These are phyloP conservation scores for Pseudogymnoascus sp. DNA, from an alignment of 2,329 filamentous ascomycete genomes.

Conservation along the genomic window DNA sequence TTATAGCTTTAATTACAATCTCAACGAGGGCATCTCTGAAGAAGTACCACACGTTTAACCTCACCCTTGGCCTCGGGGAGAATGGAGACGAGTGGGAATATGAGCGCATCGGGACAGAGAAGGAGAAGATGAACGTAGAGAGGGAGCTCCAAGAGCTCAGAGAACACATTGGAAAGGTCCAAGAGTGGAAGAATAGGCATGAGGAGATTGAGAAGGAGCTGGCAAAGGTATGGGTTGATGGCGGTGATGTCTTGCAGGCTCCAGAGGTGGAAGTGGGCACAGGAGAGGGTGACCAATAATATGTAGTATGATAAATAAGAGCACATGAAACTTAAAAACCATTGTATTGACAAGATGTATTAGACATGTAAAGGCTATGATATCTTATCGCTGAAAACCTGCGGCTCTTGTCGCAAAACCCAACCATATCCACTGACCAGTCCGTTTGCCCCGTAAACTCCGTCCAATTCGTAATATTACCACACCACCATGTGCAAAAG, in stretches of 20 bases:
- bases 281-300: background rate
- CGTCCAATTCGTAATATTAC: slow-evolving; percentile 5
- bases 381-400: background rate
- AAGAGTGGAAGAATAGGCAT: slow-evolving; percentile 70
- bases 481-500: background rate
- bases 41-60: slow-evolving; percentile 89
- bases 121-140: slow-evolving; percentile 88
- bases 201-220: slow-evolving; percentile 80
- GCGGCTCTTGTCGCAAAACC: background rate
- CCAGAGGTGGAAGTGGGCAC: background rate
- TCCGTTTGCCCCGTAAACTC: background rate
- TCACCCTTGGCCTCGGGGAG: slow-evolving; percentile 73
- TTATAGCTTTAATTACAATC: slow-evolving; percentile 77
- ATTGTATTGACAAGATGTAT: background rate
- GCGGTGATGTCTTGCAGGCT: slow-evolving; percentile 10
- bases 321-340: background rate
- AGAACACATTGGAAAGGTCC: slow-evolving; percentile 71
- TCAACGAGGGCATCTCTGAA: slow-evolving; percentile 91
- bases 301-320: slow-evolving; percentile 5
- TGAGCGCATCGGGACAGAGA: slow-evolving; percentile 85
- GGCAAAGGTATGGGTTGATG: slow-evolving; percentile 32
- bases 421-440: background rate
- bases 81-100: slow-evolving; percentile 85
- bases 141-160: slow-evolving; percentile 80
- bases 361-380: background rate